phyloP scores from a whole-genome alignment of 2,329 filamentous ascomycete species.

The Apiospora koreana region DNA sequence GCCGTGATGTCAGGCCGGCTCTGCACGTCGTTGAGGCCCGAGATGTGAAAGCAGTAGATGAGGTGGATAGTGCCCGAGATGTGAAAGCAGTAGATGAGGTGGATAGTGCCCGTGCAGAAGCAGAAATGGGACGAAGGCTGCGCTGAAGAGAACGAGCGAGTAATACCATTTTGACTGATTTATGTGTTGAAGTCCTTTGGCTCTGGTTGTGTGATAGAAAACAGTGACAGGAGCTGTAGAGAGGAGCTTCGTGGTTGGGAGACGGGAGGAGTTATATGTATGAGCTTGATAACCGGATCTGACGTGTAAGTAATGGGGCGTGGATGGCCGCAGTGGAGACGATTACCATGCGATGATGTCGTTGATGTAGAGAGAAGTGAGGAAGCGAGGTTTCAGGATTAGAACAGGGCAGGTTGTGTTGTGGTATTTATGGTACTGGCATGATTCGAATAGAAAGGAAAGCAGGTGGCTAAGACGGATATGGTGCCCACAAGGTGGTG shows the following conservation, averaged over 20 bases:
- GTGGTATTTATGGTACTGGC: slow-evolving; percentile 10
- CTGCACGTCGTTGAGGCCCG: slow-evolving; percentile 23
- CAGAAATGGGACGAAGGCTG: slow-evolving; percentile 24
- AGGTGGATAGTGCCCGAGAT: slow-evolving; percentile 27
- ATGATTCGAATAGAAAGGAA: neutral
- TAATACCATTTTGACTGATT: slow-evolving; percentile 49
- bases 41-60: slow-evolving; percentile 28
- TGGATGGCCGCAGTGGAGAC: neutral
- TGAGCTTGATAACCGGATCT: neutral
- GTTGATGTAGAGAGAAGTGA: neutral
- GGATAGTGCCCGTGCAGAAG: slow-evolving; percentile 26
- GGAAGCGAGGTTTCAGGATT: neutral
- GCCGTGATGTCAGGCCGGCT: slow-evolving; percentile 27
- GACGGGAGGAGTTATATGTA: neutral
- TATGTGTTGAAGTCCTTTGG: neutral
- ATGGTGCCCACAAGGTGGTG: neutral
- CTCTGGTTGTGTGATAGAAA: neutral
- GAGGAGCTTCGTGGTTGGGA: neutral
- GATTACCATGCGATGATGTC: slow-evolving; percentile 11
- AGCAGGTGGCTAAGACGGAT: neutral
- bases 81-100: slow-evolving; percentile 28
- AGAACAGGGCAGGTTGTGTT: neutral
- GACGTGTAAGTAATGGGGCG: neutral
- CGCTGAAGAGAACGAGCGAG: slow-evolving; percentile 59
- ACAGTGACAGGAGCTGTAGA: no score